phyloP scores from a whole-genome alignment of 2,329 filamentous ascomycete genomes.

The Sordariomycetes sp. region DNA sequence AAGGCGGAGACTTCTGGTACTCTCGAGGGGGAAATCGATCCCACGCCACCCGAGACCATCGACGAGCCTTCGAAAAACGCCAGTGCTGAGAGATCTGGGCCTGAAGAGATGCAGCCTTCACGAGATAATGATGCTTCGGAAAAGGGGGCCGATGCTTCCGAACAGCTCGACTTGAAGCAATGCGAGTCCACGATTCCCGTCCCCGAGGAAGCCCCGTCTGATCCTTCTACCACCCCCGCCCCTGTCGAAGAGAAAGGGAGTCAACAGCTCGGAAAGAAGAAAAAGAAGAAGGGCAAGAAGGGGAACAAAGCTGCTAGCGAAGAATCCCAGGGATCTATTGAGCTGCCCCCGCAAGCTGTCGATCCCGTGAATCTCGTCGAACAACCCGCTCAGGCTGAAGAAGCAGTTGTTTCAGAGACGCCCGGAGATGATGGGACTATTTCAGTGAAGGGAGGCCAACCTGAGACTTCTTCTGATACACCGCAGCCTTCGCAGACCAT shows the following conservation, averaged over 20 bases:
- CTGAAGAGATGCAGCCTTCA: not conserved
- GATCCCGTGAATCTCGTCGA: not conserved
- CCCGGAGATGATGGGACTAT: not conserved
- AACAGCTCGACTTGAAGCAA: not conserved
- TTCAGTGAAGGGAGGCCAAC: not conserved
- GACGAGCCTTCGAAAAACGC: not conserved
- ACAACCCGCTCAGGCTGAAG: not conserved
- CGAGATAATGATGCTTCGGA: not conserved
- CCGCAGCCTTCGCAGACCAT: too few relatives aligned
- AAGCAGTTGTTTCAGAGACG: not conserved
- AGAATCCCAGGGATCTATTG: not conserved
- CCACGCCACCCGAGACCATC: not conserved
- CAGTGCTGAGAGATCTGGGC: not conserved
- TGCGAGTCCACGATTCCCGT: not conserved
- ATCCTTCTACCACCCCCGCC: not conserved
- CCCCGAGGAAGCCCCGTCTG: not conserved
- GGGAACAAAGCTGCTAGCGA: not conserved
- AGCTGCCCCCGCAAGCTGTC: not conserved
- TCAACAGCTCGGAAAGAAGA: conserved; percentile 1
- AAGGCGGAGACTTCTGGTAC: not conserved
- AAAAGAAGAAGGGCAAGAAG: conserved; percentile 5
- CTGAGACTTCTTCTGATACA: not conserved
- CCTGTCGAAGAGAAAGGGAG: conserved; percentile 1
- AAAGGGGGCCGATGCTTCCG: conserved; percentile 1
- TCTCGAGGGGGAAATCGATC: not conserved